These are phyloP conservation scores for Diversispora epigaea DNA, from an alignment of 192 early-diverging fungal genomes.

Conservation along the genomic window DNA sequence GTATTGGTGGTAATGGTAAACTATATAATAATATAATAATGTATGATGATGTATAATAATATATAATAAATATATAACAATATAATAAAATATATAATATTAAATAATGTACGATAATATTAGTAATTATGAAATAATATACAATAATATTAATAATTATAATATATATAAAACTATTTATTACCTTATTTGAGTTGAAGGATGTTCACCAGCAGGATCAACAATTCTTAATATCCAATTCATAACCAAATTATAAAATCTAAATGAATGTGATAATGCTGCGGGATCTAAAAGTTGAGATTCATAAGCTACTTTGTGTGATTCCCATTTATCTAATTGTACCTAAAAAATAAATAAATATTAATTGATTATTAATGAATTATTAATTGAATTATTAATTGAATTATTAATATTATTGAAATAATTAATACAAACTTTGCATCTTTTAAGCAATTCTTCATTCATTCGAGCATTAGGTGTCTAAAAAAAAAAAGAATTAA, in stretches of 20 bases:
- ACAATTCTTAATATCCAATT: slow-evolving; percentile 80
- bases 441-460: slow-evolving; percentile 51
- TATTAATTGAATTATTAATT: neutral
- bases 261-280: slow-evolving; percentile 61
- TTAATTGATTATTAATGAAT: neutral
- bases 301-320: slow-evolving; percentile 70
- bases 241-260: slow-evolving; percentile 91
- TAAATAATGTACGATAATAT: no score
- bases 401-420: neutral
- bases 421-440: neutral
- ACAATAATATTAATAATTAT: no score
- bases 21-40: slow-evolving; percentile 16
- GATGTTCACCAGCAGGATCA: slow-evolving; percentile 54
- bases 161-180: no score
- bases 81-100: no score
- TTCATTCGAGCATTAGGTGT: slow-evolving; percentile 32
- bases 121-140: no score
- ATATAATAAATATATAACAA: no score
- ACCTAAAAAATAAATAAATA: slow-evolving; percentile 36
- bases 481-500: slow-evolving; percentile 8
- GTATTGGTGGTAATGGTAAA: slow-evolving; percentile 56
- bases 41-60: no score
- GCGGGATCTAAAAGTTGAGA: slow-evolving; percentile 74
- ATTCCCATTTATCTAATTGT: slow-evolving; percentile 68
- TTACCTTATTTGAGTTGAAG: slow-evolving; percentile 36